Base-by-base conservation (phyloP, 1,284 basidiomycete genomes). In the Sphagnurus paluster region DNA sequence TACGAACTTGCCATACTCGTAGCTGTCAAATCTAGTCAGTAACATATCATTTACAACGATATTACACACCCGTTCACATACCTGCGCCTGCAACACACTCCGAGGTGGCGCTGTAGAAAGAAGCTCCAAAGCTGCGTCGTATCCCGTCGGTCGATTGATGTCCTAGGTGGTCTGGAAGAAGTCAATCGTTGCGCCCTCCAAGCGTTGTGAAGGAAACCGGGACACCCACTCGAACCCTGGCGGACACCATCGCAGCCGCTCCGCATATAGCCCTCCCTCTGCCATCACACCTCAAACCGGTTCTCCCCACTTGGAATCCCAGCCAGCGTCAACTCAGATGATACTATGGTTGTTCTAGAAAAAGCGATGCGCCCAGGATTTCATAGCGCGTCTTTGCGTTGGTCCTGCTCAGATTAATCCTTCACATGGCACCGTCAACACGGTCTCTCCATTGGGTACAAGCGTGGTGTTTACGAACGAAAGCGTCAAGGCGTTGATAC, bases 91-190 rank as follows among this genome's bases (percentile, higher is more conserved):
- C 29, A 48, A 20, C 7, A 33, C 13, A n/a, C 46, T 48, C 2
- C 46, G 40, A 3, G 28, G 26, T n/a, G 46, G 46, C 8, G 46
- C 46, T 32, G n/a, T 48, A 20, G 42, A 5, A 3, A 48, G 16
- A 23, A 48, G 5, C 23, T 48, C 46, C n/a, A 48, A 38, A 1
- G 46, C 34, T 14, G 40, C 39, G 30, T 48, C 46, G n/a, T 48
- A 48, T 5, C 46, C 46, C 24, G 14, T 10, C n/a, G 46, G 46
- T 34, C 42, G 26, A 14, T 42, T 26, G 20, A 48, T 42, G 14
- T 42, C 20, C n/a, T 34, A 48, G 9, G 40, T 48, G 6, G 46
- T 39, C 28, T 40, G 46, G 46, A 48, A 48, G 32, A 48, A 48
- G 2, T 35, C 46, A n/a, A 48, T 48, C 2, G 34, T 42, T 11